Evolutionary conservation across 1,284 basidiomycete species (phyloP).

Genomic region (Cerrena zonata): DNA sequence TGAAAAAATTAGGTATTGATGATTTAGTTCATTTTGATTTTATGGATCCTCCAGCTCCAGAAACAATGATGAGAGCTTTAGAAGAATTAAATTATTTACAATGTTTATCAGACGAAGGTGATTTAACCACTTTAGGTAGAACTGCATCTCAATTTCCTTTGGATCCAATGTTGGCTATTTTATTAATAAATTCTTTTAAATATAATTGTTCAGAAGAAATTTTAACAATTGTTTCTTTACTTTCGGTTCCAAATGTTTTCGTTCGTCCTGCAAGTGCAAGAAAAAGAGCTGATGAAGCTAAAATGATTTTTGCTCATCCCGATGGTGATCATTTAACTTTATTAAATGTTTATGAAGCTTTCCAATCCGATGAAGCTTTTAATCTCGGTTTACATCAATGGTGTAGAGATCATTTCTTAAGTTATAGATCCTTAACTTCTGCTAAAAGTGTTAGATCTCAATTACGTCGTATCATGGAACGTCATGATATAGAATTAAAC

Average conservation of each 20-base stretch:
- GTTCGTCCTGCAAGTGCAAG: constrained; percentile 83
- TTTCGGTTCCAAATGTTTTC: constrained; percentile 96
- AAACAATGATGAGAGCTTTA: constrained; percentile 95
- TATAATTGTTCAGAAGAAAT: constrained; percentile 97
- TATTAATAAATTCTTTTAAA: constrained; percentile 82
- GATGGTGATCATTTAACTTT: constrained; percentile 95
- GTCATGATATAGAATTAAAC: constrained; percentile 79
- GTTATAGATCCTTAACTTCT: constrained; percentile 77
- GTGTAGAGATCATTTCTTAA: constrained; percentile 90
- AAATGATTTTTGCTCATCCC: constrained; percentile 83
- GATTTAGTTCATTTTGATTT: constrained; percentile 92
- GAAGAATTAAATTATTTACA: constrained; percentile 91
- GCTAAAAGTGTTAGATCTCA: constrained; percentile 96
- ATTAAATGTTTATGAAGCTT: constrained; percentile 94
- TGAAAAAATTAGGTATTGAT: constrained; percentile 92
- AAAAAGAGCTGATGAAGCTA: constrained; percentile 88
- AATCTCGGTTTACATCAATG: constrained; percentile 70
- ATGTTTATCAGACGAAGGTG: constrained; percentile 92
- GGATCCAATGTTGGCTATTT: constrained; percentile 52
- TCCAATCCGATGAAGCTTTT: constrained; percentile 66
- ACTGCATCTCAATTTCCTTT: constrained; percentile 99
- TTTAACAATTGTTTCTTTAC: constrained; percentile 91
- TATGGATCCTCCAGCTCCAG: constrained; percentile 93
- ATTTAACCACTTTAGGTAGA: constrained; percentile 79
- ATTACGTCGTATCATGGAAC: constrained; percentile 89